These are phyloP conservation scores for Ramichloridium luteum DNA, from an alignment of 2,329 filamentous ascomycete species.

Conservation along the genomic window DNA sequence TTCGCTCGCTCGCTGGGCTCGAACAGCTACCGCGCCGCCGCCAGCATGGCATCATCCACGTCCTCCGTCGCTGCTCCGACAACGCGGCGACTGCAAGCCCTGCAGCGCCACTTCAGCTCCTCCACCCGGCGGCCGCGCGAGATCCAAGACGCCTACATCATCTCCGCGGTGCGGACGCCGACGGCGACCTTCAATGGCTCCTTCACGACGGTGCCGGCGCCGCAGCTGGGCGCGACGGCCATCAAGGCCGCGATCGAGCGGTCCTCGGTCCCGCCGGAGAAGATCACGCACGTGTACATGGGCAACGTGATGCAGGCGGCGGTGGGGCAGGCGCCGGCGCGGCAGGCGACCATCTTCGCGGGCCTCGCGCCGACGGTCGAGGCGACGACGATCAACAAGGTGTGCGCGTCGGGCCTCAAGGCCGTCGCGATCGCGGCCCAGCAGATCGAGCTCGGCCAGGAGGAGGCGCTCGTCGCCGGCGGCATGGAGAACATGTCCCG, in stretches of 20 bases:
- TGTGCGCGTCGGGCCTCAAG: conserved; percentile 91
- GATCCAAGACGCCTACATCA: conserved; percentile 83
- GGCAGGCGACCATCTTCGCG: conserved; percentile 81
- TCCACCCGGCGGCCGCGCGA: conserved; percentile 44
- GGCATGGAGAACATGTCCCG: conserved; percentile 98
- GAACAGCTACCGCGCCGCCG: no score
- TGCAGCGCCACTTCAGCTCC: conserved; percentile 35
- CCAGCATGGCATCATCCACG: no score
- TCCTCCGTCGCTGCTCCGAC: no score
- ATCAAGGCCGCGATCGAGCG: conserved; percentile 86
- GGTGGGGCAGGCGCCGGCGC: conserved; percentile 79
- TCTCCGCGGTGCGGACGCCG: conserved; percentile 80
- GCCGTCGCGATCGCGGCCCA: conserved; percentile 82
- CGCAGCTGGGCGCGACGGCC: conserved; percentile 77
- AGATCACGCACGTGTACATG: conserved; percentile 92
- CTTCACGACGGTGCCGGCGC: conserved; percentile 68
- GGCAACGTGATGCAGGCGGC: conserved; percentile 81
- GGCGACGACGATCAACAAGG: conserved; percentile 92
- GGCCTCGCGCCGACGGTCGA: conserved; percentile 72
- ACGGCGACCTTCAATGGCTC: conserved; percentile 95
- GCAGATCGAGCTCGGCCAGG: conserved; percentile 83
- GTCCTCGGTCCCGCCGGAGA: conserved; percentile 66
- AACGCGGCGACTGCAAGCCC: no score
- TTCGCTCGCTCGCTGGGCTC: no score
- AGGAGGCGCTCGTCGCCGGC: conserved; percentile 80